Base-by-base conservation (phyloP, 768 basidiomycete species). In the Lactarius hengduanensis region DNA sequence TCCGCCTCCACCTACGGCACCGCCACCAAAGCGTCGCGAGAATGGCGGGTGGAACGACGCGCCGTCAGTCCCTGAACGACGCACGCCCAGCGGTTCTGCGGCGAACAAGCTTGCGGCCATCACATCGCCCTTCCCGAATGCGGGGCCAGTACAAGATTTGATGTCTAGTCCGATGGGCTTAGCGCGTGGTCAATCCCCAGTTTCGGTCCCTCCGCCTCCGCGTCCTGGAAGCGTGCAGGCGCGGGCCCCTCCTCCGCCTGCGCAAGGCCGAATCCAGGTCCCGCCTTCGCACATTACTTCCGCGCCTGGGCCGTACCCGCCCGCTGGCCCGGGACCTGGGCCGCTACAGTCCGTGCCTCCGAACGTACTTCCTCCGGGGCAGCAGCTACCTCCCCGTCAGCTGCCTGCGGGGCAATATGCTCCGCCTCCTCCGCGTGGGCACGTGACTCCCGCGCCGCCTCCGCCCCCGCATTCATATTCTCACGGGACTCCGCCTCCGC, bases 1-100 rank as follows among this genome's bases (percentile, higher is more conserved):
- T 7, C 79, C 82, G 56, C 77, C 79, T 57, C 81, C 85, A 1
- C 84, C 89, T 1, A 84, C 86, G 4, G 87, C 86, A 36, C 85
- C 87, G 53, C 77, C 75, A 8, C 73, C 76, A 22, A 71, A 71
- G 59, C 80, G 80, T 67, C 78, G 79, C 34, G 90, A 89, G 59
- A 87, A 87, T 34, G 85, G 88, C 18, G 94, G 94, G 0, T 98
- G 95, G 94, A 98, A 98, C 72, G 96, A 98, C 76, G 87, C 94
- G 0, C 94, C 94, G 0, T 74, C 80, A 7, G 69, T 85, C 15
- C 70, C 79, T 18, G 73, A 82, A 20, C 76, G 82, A 50, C 86
- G 88, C 30, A 79, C 80, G 1, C 85, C 89, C 1, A 80, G 82
- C 26, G 77, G 82, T 6, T 72, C 80, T 36, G 68, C 78, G 11